Base-by-base conservation (phyloP, 2,329 filamentous ascomycete species). In the Neofusicoccum ribis region DNA sequence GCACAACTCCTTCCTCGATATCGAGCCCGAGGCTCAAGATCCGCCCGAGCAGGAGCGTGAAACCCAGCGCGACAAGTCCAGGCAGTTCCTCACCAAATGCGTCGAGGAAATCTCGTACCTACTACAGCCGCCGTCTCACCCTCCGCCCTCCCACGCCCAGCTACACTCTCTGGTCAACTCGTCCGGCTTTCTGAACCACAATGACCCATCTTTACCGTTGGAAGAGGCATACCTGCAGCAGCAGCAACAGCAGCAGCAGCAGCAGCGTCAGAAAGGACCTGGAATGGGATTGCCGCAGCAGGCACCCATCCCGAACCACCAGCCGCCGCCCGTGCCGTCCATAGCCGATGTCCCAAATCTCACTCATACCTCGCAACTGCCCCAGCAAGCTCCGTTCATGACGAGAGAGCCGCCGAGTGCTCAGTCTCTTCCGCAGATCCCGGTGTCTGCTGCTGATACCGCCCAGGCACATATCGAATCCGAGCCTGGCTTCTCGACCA, bases 71-170 rank as follows among this genome's bases (percentile, higher is more conserved):
- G 87, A 89, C 67, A 88, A 88, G 73, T 88, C 86, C 56, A 84
- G 85, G 65, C 78, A 84, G 41, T 89, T 88, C 70, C 81, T 90
- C 37, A 85, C 84, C 64, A 89, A 88, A 76, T 89, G 87, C 72
- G 84, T 89, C 58, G 86, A 89, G 69, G 88, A 90, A 74, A 86
- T 90, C 59, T 86, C 87, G 3, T 90, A 90, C 71, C 85, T 90
- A 67, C 82, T 90, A 39, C 86, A 88, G 56, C 88, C 88, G n/a
- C 84, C 86, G 23, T 81, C 84, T 41, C 86, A 89, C 69, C 84
- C 86, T 58, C 83, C 84, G 20, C 84, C 85, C 11, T 85, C 87
- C 44, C 81, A 82, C 52, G 70, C 73, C n/a, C 72, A 71, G 20
- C 67, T 78, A 46, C 79, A 80, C 61, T 69, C 68, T 4, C 64